Evolutionary conservation across 2,329 filamentous ascomycete genomes (phyloP).

Genomic region (Diaporthe citrichinensis): DNA sequence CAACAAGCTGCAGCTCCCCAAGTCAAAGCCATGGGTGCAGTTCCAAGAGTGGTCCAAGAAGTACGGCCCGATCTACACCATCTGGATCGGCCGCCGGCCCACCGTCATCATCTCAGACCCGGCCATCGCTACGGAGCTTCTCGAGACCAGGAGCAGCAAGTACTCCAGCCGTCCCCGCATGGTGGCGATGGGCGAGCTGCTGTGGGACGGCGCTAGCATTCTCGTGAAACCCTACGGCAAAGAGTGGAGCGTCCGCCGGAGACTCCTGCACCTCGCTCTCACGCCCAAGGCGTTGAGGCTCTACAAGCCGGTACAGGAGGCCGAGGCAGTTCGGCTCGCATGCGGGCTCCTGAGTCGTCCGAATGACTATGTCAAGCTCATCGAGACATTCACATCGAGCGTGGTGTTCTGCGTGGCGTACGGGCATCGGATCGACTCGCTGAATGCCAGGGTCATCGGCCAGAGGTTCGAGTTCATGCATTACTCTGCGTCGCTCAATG

Average conservation of each 20-base stretch:
- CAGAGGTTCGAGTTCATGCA: slow-evolving; percentile 64
- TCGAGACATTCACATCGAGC: slow-evolving; percentile 63
- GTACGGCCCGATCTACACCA: slow-evolving; percentile 63
- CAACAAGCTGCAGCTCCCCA: slow-evolving; percentile 52
- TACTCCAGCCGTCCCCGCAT: slow-evolving; percentile 46
- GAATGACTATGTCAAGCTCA: slow-evolving; percentile 58
- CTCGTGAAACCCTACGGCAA: slow-evolving; percentile 64
- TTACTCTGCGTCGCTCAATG: slow-evolving; percentile 61
- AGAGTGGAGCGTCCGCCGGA: slow-evolving; percentile 59
- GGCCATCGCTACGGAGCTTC: slow-evolving; percentile 57
- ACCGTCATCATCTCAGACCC: slow-evolving; percentile 61
- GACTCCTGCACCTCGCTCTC: slow-evolving; percentile 58
- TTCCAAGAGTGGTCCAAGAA: slow-evolving; percentile 59
- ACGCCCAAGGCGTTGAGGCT: slow-evolving; percentile 58
- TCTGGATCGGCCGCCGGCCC: slow-evolving; percentile 62
- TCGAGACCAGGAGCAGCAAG: slow-evolving; percentile 61
- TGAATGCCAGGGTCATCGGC: slow-evolving; percentile 61
- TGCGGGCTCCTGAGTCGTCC: slow-evolving; percentile 57
- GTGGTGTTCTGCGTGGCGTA: slow-evolving; percentile 66
- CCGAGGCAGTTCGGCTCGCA: slow-evolving; percentile 62
- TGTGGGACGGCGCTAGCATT: slow-evolving; percentile 58
- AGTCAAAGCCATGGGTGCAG: slow-evolving; percentile 51
- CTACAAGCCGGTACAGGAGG: slow-evolving; percentile 64
- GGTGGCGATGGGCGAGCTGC: slow-evolving; percentile 45
- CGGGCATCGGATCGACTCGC: slow-evolving; percentile 63